A percentile compares a stretch with the other conserved stretches of the same genome.
Evolutionary conservation across 371 early-diverging fungal species (phyloP).

Genomic region (Synchytrium microbalum): DNA sequence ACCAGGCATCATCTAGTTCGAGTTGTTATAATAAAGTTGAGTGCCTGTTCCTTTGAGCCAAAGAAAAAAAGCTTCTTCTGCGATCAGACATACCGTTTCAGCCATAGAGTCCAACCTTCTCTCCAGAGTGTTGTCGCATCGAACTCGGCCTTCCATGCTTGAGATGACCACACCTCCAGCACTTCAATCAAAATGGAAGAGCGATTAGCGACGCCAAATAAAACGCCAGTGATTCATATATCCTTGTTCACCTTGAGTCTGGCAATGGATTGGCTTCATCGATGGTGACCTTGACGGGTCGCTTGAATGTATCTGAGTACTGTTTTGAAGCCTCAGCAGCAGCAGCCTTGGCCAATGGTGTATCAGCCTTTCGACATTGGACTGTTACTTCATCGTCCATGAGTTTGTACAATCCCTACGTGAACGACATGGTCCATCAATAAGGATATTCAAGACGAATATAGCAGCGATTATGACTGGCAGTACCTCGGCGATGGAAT

Average conservation of each 20-base stretch:
- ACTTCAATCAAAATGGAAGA: slow-evolving; percentile 27
- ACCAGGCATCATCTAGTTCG: neutral
- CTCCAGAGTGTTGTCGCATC: slow-evolving; percentile 82
- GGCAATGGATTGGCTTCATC: slow-evolving; percentile 53
- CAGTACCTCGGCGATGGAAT: slow-evolving; percentile 64
- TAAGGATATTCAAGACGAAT: neutral
- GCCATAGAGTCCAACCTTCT: slow-evolving; percentile 62
- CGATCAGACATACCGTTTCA: slow-evolving; percentile 20
- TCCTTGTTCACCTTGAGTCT: slow-evolving; percentile 40
- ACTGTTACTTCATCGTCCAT: slow-evolving; percentile 71
- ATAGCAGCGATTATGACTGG: slow-evolving; percentile 5
- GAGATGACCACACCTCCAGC: slow-evolving; percentile 87
- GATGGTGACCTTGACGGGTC: slow-evolving; percentile 42
- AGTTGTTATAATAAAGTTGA: too few species aligned
- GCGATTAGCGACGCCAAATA: neutral
- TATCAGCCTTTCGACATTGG: slow-evolving; percentile 66
- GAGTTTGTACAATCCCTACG: slow-evolving; percentile 68
- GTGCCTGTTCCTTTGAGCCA: too few species aligned
- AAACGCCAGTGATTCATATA: neutral
- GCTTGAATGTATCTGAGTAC: slow-evolving; percentile 52
- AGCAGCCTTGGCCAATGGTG: slow-evolving; percentile 50
- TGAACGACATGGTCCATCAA: neutral
- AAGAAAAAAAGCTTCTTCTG: neutral
- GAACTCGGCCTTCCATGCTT: slow-evolving; percentile 69
- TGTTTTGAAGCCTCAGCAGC: slow-evolving; percentile 46